A percentile compares a stretch with the other conserved stretches of the same genome.
These are phyloP conservation scores for Gryganskiella cystojenkinii DNA, from an alignment of 192 early-diverging fungal genomes.

Conservation along the genomic window DNA sequence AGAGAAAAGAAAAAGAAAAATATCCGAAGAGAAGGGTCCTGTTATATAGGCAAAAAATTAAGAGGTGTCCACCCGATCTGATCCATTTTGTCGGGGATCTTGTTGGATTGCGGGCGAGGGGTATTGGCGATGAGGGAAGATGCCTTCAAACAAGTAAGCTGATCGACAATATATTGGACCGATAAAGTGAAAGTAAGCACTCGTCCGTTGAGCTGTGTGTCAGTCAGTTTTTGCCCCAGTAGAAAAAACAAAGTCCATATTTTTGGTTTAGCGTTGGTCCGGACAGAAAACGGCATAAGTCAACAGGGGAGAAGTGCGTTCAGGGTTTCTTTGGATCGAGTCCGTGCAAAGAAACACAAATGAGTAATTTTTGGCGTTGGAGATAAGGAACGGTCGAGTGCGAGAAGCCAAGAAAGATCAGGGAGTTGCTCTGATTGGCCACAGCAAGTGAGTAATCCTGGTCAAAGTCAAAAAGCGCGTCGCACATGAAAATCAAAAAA, in stretches of 20 bases:
- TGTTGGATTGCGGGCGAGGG: neutral
- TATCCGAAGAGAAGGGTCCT: neutral
- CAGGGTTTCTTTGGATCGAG: too few species aligned
- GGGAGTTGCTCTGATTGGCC: conserved; percentile 29
- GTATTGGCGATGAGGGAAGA: neutral
- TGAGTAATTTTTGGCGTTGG: too few species aligned
- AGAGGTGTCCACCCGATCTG: conserved; percentile 6
- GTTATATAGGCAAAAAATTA: neutral
- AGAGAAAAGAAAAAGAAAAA: conserved; percentile 9
- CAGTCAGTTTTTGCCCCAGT: too few species aligned
- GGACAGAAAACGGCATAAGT: too few species aligned
- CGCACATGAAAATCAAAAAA: neutral
- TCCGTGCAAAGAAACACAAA: too few species aligned
- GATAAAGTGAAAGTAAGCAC: too few species aligned
- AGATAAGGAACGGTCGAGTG: neutral
- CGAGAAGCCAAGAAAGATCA: conserved; percentile 3
- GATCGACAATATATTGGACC: too few species aligned
- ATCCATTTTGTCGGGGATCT: neutral
- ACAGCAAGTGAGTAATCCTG: conserved; percentile 26
- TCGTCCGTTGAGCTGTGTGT: too few species aligned
- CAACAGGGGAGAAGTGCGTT: too few species aligned
- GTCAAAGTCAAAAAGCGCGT: neutral
- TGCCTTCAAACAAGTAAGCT: neutral
- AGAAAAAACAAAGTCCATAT: too few species aligned
- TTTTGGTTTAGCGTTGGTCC: too few species aligned